These are phyloP conservation scores for Coemansia sp. DNA, from an alignment of 192 early-diverging fungal genomes.

Conservation along the genomic window DNA sequence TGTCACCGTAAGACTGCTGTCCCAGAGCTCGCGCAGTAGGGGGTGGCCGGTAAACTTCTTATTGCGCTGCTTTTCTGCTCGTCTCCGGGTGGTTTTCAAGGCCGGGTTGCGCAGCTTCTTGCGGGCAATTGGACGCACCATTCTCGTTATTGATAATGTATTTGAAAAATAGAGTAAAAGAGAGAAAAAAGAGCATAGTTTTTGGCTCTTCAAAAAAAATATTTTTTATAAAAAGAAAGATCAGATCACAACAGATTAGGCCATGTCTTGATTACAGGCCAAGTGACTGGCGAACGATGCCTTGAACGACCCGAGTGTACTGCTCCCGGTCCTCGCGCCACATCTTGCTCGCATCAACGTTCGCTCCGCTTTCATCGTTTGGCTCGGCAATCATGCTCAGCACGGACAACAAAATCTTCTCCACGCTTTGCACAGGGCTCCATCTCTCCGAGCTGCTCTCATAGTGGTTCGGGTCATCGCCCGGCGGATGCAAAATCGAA, in stretches of 20 bases:
- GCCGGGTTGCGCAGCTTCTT: conserved; percentile 64
- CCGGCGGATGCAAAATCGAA: conserved; percentile 96
- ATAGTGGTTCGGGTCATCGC: conserved; percentile 97
- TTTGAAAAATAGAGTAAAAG: conserved; percentile 5
- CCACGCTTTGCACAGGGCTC: conserved; percentile 97
- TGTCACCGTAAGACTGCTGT: conserved; percentile 61
- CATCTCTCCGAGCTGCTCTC: conserved; percentile 94
- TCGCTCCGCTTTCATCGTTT: conserved; percentile 98
- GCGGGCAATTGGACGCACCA: conserved; percentile 68
- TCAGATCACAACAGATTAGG: not conserved
- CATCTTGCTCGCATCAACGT: conserved; percentile 98
- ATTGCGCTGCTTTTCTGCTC: conserved; percentile 63
- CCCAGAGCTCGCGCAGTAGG: conserved; percentile 69
- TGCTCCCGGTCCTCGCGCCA: conserved; percentile 80
- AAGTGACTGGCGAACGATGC: conserved; percentile 75
- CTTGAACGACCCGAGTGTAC: conserved; percentile 80
- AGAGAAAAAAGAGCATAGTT: conserved; percentile 9
- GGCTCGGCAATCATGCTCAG: conserved; percentile 97
- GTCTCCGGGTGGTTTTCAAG: conserved; percentile 62
- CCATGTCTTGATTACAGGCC: conserved; percentile 58
- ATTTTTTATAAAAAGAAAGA: not conserved
- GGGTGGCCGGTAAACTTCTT: conserved; percentile 60
- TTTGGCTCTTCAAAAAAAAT: not conserved
- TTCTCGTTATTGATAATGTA: conserved; percentile 17
- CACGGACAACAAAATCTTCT: conserved; percentile 95